Base-by-base conservation (phyloP, 768 basidiomycete genomes). In the Kwoniella sp. region DNA sequence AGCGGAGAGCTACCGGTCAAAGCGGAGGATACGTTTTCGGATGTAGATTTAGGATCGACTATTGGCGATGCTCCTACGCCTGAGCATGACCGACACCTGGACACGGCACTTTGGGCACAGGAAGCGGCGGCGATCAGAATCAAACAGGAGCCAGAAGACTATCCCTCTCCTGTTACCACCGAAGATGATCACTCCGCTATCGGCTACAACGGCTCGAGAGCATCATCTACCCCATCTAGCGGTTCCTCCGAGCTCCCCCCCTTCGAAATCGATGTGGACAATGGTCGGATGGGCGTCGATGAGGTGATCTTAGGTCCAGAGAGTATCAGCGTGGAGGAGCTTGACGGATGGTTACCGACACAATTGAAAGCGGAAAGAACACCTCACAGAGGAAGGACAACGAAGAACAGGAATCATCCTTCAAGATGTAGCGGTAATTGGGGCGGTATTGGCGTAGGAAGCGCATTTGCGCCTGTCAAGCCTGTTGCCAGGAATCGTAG, bases 401-500 rank as follows among this genome's bases (percentile, higher is more conserved):
- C 52, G 19, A 64, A 58, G 48, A 49, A 56, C 15, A 50, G 63
- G 40, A 25, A 63, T 37, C 48, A 63, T 46, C 29, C 63, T 9
- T 46, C 59, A 13, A 40, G 67, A 24, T 60, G 64, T 29, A 67
- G 55, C 44, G 65, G 64, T 1, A 58, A 50, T 49, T 73, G 69
- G 69, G 74, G 72, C 21, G 64, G 66, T 8, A 73, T 76, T 26
- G 74, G 74, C 13, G 74, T 76, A 1, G 70, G 70, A 24, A 61
- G 51, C 49, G 27, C 53, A 1, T 48, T 65, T 8, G 25, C 25
- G 24, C 55, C 50, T 6, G 51, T 47, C n/a, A 58, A 63, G 13
- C 46, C 48, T 40, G 58, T 63, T 5, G 60, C 49, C 17, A 61
- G 55, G 27, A 48, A 46, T 4, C 44, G 50, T 19, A 56, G 58